Percentiles rank a stretch among this genome's conserved stretches.
Conservation (phyloP, 352 stramenopile genomes). For the Phytophthora fragariae region DNA sequence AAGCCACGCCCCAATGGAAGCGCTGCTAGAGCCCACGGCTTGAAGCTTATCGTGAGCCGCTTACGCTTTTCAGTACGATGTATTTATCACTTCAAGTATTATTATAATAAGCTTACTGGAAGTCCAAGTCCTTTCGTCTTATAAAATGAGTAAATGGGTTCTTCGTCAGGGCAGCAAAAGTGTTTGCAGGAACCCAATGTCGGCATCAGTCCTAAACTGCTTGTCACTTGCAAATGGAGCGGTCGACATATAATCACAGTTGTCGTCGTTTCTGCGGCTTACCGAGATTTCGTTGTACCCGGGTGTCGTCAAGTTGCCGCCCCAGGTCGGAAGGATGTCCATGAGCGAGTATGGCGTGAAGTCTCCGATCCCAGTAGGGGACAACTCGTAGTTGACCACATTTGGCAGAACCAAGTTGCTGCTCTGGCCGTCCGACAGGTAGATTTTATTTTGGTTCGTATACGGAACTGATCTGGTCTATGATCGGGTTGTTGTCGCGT, state of each 20-base stretch:
- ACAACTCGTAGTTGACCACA: slow-evolving; percentile 32
- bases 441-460: no score
- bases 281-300: slow-evolving; percentile 36
- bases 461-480: no score
- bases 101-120: no score
- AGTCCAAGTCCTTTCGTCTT: no score
- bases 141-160: no score
- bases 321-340: slow-evolving; percentile 30
- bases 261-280: slow-evolving; percentile 41
- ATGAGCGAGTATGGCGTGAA: slow-evolving; percentile 64
- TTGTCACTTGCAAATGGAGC: slow-evolving; percentile 48
- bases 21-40: slow-evolving; percentile 41
- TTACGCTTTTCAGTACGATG: slow-evolving; percentile 42
- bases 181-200: slow-evolving; percentile 82
- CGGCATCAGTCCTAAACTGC: slow-evolving; percentile 78
- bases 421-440: no score
- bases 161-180: slow-evolving; percentile 64
- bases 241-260: slow-evolving; percentile 54
- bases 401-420: no score
- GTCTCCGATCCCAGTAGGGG: slow-evolving; percentile 71
- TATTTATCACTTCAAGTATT: no score
- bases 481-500: no score
- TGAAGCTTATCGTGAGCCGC: slow-evolving; percentile 24
- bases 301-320: slow-evolving; percentile 5
- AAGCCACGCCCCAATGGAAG: slow-evolving; percentile 43